phyloP scores from a whole-genome alignment of 345 rosid genomes.

The Eucalyptus albens region DNA sequence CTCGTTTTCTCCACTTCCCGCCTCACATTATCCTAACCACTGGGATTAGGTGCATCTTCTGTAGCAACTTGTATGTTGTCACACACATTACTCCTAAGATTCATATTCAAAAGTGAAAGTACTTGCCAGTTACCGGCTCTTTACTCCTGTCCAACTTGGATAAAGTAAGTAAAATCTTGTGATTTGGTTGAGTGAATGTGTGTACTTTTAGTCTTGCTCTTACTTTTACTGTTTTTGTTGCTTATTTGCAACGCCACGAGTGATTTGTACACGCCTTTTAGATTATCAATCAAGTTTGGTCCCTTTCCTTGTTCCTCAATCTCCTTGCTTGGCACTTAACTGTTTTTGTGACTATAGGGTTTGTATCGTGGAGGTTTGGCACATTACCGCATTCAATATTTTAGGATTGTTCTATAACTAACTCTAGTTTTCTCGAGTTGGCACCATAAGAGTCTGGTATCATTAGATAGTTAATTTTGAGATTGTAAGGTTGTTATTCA shows the following conservation, averaged over 20 bases:
- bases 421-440: not conserved
- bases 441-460: not conserved
- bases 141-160: not conserved
- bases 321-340: not conserved
- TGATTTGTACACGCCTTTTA: not conserved
- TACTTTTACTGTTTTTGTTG: not conserved
- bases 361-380: not conserved
- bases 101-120: not conserved
- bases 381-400: not conserved
- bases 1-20: not conserved
- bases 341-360: not conserved
- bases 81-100: not conserved
- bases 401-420: not conserved
- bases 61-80: not conserved
- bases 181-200: not conserved
- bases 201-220: not conserved
- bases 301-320: not conserved
- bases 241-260: not conserved
- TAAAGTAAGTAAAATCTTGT: not conserved
- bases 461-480: not conserved
- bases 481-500: not conserved
- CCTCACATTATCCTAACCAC: not conserved
- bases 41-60: not conserved
- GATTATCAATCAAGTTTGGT: not conserved
- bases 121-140: not conserved